Evolutionary conservation across 805 yeast species (phyloP).

Genomic region (Cyberlindnera samutprakarnensis): DNA sequence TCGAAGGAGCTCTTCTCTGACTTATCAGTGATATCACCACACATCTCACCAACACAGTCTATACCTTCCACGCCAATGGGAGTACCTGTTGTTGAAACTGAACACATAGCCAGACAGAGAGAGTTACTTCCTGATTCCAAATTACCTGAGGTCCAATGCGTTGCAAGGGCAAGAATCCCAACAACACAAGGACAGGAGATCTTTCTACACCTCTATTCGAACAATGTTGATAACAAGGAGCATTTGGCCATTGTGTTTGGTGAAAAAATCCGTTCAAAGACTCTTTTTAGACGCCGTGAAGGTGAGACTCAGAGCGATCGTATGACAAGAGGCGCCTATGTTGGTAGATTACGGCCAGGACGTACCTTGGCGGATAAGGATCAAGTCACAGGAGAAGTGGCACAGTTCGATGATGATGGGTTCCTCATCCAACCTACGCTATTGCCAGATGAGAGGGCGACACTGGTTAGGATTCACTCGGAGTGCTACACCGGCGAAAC

Average conservation of each 20-base stretch:
- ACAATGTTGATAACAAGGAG: slow-evolving; percentile 83
- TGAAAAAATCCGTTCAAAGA: slow-evolving; percentile 73
- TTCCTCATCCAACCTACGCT: slow-evolving; percentile 22
- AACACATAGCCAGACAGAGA: slow-evolving; percentile 21
- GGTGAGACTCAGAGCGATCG: slow-evolving; percentile 85
- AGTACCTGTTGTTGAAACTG: slow-evolving; percentile 17
- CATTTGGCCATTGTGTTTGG: slow-evolving; percentile 97
- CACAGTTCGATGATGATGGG: slow-evolving; percentile 35
- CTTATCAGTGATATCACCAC: slow-evolving; percentile 35
- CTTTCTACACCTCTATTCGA: slow-evolving; percentile 81
- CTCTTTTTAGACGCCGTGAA: slow-evolving; percentile 52
- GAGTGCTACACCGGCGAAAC: slow-evolving; percentile 99
- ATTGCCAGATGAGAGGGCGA: slow-evolving; percentile 30
- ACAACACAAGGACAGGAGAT: slow-evolving; percentile 94
- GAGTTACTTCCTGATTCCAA: slow-evolving; percentile 38
- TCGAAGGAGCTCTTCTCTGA: slow-evolving; percentile 23
- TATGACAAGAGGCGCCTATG: slow-evolving; percentile 98
- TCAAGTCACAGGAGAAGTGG: slow-evolving; percentile 29
- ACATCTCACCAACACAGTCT: slow-evolving; percentile 24
- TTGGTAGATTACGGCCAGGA: slow-evolving; percentile 87
- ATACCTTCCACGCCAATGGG: slow-evolving; percentile 22
- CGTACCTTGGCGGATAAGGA: slow-evolving; percentile 63
- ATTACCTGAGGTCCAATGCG: slow-evolving; percentile 79
- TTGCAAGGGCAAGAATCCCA: slow-evolving; percentile 94
- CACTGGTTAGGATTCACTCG: slow-evolving; percentile 84